These are phyloP conservation scores for Amanita rimosa DNA, from an alignment of 768 basidiomycete species.

Conservation along the genomic window DNA sequence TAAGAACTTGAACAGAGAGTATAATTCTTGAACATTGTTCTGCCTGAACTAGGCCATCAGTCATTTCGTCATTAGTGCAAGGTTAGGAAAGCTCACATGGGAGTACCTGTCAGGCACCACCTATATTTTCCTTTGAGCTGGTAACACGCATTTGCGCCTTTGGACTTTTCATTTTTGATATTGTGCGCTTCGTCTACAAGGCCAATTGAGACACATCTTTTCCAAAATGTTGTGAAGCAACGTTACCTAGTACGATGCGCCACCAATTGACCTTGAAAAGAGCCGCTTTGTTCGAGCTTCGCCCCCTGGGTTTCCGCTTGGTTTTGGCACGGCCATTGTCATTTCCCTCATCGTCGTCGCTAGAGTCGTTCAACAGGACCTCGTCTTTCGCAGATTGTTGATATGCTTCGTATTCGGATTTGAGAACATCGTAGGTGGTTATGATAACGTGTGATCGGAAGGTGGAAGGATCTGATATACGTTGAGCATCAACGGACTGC, in stretches of 20 bases:
- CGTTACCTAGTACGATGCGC: slow-evolving; percentile 71
- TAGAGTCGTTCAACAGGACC: slow-evolving; percentile 26
- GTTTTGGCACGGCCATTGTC: background rate
- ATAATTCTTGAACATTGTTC: slow-evolving; percentile 87
- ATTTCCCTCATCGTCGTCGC: slow-evolving; percentile 17
- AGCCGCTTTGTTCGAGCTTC: slow-evolving; percentile 28
- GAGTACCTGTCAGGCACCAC: slow-evolving; percentile 86
- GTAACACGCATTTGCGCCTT: slow-evolving; percentile 69
- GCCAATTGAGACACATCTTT: background rate
- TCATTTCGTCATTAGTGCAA: slow-evolving; percentile 17
- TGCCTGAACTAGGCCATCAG: slow-evolving; percentile 38
- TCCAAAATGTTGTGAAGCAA: background rate
- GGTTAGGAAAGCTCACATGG: slow-evolving; percentile 36
- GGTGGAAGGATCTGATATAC: slow-evolving; percentile 35
- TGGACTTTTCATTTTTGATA: slow-evolving; percentile 81
- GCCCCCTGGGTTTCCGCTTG: slow-evolving; percentile 1
- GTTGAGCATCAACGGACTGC: background rate
- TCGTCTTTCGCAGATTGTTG: slow-evolving; percentile 42
- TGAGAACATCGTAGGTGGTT: slow-evolving; percentile 79
- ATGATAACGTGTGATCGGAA: slow-evolving; percentile 63
- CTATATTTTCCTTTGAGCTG: slow-evolving; percentile 67
- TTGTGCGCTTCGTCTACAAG: slow-evolving; percentile 84
- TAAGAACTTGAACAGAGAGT: slow-evolving; percentile 81
- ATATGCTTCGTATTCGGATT: slow-evolving; percentile 63
- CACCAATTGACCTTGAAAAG: slow-evolving; percentile 78